Evolutionary conservation across 331 rosid species (phyloP).

Genomic region (Rhamnella rubrinervis): DNA sequence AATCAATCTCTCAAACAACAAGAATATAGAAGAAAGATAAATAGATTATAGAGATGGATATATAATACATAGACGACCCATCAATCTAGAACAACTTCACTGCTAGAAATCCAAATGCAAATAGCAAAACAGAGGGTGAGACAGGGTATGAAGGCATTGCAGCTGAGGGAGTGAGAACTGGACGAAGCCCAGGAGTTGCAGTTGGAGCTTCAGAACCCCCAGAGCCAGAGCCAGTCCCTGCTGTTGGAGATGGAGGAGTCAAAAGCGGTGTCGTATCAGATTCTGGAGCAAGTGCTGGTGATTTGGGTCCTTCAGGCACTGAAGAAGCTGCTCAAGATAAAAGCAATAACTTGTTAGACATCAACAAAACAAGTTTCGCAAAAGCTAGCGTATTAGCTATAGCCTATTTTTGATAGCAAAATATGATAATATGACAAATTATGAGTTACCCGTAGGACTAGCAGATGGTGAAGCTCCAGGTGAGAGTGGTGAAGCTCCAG

Average conservation of each 20-base stretch:
- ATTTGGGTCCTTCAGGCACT: constrained; percentile 34
- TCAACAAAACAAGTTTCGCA: no score
- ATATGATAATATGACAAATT: no score
- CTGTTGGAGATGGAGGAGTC: constrained; percentile 55
- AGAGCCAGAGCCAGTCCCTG: no score
- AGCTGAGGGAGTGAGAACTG: constrained; percentile 56
- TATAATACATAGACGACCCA: not conserved
- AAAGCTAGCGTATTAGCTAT: no score
- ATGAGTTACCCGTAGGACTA: constrained; percentile 53
- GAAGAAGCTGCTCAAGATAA: constrained; percentile 47
- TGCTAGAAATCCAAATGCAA: constrained; percentile 37
- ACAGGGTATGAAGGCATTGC: constrained; percentile 36
- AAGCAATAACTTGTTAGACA: no score
- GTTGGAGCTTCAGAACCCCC: constrained; percentile 48
- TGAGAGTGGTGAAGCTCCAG: constrained; percentile 48
- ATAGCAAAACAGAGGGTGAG: constrained; percentile 38
- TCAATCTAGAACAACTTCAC: constrained; percentile 43
- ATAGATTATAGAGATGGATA: not conserved
- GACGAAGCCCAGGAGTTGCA: constrained; percentile 45
- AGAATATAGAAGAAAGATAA: not conserved
- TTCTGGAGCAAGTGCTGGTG: constrained; percentile 60
- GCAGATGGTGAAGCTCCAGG: constrained; percentile 61
- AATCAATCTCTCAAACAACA: constrained; percentile 21
- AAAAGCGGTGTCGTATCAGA: constrained; percentile 40
- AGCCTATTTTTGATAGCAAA: no score